Evolutionary conservation across 371 early-diverging fungal genomes (phyloP).

Genomic region (Dinochytrium kinnereticum): DNA sequence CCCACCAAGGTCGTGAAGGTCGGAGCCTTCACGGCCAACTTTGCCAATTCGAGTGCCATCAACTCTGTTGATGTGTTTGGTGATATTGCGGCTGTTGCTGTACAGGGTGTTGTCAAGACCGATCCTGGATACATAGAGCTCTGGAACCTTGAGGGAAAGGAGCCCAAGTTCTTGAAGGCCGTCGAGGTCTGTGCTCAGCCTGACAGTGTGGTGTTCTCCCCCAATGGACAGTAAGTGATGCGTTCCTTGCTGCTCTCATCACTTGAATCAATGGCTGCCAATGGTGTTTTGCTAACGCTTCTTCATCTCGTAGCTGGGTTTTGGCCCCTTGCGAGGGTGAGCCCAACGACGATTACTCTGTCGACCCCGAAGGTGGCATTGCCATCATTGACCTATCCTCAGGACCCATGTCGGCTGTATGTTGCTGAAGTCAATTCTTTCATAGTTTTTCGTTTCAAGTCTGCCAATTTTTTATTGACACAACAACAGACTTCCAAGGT

Average conservation of each 20-base stretch:
- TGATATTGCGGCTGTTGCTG: constrained; percentile 10
- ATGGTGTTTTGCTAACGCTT: too few relatives aligned
- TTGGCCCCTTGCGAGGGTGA: constrained; percentile 15
- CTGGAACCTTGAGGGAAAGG: neutral
- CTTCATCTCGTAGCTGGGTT: neutral
- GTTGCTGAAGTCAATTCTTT: neutral
- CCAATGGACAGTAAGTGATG: constrained; percentile 11
- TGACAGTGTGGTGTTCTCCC: constrained; percentile 16
- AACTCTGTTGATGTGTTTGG: constrained; percentile 15
- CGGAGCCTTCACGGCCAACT: neutral
- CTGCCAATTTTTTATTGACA: neutral
- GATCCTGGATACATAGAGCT: constrained; percentile 19
- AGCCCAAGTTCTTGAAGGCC: neutral
- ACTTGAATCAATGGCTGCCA: too few relatives aligned
- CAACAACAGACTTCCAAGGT: neutral
- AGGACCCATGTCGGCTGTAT: neutral
- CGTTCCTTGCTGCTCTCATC: too few relatives aligned
- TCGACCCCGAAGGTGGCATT: constrained; percentile 17
- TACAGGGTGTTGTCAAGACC: constrained; percentile 10
- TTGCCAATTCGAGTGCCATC: neutral
- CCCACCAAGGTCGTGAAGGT: neutral
- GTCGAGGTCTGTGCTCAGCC: constrained; percentile 14
- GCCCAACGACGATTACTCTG: constrained; percentile 18
- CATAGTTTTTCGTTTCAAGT: neutral
- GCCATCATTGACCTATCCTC: constrained; percentile 3